These are phyloP conservation scores for Cercospora janseana DNA, from an alignment of 2,329 filamentous ascomycete species.

Conservation along the genomic window DNA sequence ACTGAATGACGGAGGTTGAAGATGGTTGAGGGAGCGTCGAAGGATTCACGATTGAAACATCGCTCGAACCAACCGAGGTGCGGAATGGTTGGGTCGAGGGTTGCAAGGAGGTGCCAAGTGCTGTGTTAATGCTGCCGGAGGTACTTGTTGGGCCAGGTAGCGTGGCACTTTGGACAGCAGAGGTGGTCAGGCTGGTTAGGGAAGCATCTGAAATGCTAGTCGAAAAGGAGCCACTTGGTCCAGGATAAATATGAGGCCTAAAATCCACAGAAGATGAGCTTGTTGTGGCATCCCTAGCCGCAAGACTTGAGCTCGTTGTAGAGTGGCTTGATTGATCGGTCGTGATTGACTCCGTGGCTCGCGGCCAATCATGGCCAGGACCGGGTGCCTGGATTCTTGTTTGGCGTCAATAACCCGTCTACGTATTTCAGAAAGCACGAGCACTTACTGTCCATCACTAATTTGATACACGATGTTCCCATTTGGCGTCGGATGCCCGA, in stretches of 20 bases:
- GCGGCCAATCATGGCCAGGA: background rate
- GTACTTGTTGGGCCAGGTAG: constrained; percentile 24
- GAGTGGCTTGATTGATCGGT: background rate
- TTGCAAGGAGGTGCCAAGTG: constrained; percentile 31
- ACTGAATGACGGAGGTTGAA: constrained; percentile 27
- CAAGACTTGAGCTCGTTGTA: constrained; percentile 15
- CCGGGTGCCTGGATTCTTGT: constrained; percentile 19
- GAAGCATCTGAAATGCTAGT: constrained; percentile 30
- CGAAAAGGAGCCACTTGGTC: constrained; percentile 15
- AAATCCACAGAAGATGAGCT: background rate
- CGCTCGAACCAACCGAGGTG: constrained; percentile 30
- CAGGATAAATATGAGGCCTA: background rate
- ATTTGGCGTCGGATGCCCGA: background rate
- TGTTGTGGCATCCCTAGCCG: constrained; percentile 18
- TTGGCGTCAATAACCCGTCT: background rate
- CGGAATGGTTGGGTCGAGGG: constrained; percentile 33
- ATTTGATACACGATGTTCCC: constrained; percentile 18
- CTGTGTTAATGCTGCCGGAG: constrained; percentile 24
- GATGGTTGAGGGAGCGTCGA: constrained; percentile 31
- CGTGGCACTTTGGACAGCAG: constrained; percentile 33
- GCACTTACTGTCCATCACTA: constrained; percentile 19
- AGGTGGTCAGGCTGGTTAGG: constrained; percentile 31
- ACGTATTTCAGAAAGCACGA: background rate
- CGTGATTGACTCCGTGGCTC: background rate
- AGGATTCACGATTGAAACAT: constrained; percentile 35